Conservation (phyloP, 148 eudicot genomes). For the Limonium bicolor region DNA sequence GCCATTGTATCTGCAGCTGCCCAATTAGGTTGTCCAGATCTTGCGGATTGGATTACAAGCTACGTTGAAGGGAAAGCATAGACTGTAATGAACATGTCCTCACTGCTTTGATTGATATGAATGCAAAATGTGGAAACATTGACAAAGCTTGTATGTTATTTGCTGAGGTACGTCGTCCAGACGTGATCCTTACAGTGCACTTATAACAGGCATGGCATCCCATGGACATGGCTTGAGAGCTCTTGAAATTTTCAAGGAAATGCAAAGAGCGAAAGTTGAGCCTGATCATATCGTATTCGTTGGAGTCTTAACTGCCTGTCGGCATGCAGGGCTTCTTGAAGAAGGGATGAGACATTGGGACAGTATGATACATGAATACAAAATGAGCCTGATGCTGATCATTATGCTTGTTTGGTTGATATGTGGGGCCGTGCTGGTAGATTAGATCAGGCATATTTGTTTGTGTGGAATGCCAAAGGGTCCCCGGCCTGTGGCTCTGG, state of each 20-base stretch:
- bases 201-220: slow-evolving; percentile 34
- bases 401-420: slow-evolving; percentile 31
- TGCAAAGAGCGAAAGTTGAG: slow-evolving; percentile 13
- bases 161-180: slow-evolving; percentile 19
- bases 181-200: slow-evolving; percentile 25
- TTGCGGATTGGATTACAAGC: slow-evolving; percentile 19
- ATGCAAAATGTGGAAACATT: slow-evolving; percentile 34
- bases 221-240: slow-evolving; percentile 27
- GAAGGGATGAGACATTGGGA: slow-evolving; percentile 29
- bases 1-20: slow-evolving; percentile 24
- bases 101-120: slow-evolving; percentile 27
- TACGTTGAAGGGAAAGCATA: slow-evolving; percentile 9
- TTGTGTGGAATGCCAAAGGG: slow-evolving; percentile 25
- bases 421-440: slow-evolving; percentile 42
- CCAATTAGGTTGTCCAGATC: slow-evolving; percentile 20
- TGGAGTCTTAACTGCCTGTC: slow-evolving; percentile 28
- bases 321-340: slow-evolving; percentile 28
- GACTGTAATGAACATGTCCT: slow-evolving; percentile 22
- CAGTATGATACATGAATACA: slow-evolving; percentile 23
- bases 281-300: slow-evolving; percentile 31
- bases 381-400: slow-evolving; percentile 28
- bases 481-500: slow-evolving; percentile 24
- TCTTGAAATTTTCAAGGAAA: slow-evolving; percentile 15
- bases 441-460: slow-evolving; percentile 24
- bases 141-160: slow-evolving; percentile 22